Base-by-base conservation (phyloP, 2,329 filamentous ascomycete genomes). In the Fusarium tjaetaba region DNA sequence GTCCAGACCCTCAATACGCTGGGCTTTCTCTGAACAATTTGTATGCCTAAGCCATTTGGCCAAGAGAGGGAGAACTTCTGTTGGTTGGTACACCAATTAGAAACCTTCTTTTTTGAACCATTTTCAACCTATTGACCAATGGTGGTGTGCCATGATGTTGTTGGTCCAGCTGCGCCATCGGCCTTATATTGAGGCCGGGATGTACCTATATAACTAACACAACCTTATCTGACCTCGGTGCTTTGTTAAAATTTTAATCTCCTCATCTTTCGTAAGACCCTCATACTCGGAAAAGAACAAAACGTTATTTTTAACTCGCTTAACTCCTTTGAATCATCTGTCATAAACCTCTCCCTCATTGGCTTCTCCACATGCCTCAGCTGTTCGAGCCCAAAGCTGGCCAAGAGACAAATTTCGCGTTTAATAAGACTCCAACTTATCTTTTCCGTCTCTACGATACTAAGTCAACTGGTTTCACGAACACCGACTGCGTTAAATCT, bases 1-100 rank as follows among this genome's bases (percentile, higher is more conserved):
- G 10, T 3, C 8, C 2, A 4, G 9, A 1, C 5, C 18, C 2
- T 28, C 13, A 7, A 11, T 15, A 1, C 2, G 43, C 20, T 46
- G 10, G 46, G 46, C 28, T n/a, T 48, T 32, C 46, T 49, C 18
- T 22, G 28, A 49, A 32, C 20, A n/a, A 11, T n/a, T 16, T 32
- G 46, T 49, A n/a, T 49, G 26, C 46, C 28, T 46, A 9, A 10
- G 20, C 13, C 26, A 14, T 46, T 2, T 2, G 0, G 9, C 4
- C 20, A 30, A 6, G 41, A 24, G n/a, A 11, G 28, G 26, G 20
- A 30, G 13, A 16, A n/a, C 14, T 30, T 48, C 16, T 5, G 28
- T 9, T 30, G 11, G 45, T n/a, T 13, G 22, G 14, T 18, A 6
- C 22, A 10, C 46, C 22, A 49, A 49, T 30, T 8, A 16, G 4